These are phyloP conservation scores for Meredithiella fracta DNA, from an alignment of 2,329 filamentous ascomycete genomes.

Conservation along the genomic window DNA sequence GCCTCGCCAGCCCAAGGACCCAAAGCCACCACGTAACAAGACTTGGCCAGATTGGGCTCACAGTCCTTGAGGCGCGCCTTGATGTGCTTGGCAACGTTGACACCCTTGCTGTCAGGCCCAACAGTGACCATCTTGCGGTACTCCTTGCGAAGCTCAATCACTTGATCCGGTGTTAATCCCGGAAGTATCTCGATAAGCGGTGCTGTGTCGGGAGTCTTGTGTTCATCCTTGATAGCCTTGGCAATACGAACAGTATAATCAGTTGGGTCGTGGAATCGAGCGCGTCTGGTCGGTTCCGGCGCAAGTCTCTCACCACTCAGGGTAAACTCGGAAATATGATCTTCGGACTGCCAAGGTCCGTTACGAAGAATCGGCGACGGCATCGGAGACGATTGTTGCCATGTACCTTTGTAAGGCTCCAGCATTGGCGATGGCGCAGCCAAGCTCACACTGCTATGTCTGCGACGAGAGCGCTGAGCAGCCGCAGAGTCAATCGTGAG, in stretches of 20 bases:
- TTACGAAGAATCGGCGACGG: constrained; percentile 49
- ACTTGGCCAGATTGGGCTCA: constrained; percentile 67
- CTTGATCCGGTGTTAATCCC: constrained; percentile 67
- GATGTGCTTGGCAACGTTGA: constrained; percentile 76
- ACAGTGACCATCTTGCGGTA: constrained; percentile 86
- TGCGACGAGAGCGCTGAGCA: constrained; percentile 16
- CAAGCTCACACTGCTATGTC: constrained; percentile 19
- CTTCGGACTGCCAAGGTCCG: constrained; percentile 19
- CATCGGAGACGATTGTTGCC: constrained; percentile 90
- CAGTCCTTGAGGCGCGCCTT: constrained; percentile 59
- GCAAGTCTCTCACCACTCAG: constrained; percentile 19
- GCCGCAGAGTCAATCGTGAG: constrained; percentile 30
- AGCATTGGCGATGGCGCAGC: constrained; percentile 65
- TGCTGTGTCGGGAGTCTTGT: constrained; percentile 45
- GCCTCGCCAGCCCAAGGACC: constrained; percentile 86
- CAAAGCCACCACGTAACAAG: constrained; percentile 75
- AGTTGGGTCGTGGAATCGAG: constrained; percentile 70
- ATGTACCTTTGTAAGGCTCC: constrained; percentile 85
- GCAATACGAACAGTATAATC: constrained; percentile 64
- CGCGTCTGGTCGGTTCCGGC: constrained; percentile 29
- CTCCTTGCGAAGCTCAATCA: constrained; percentile 68
- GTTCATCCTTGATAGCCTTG: constrained; percentile 52
- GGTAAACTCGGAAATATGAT: constrained; percentile 26
- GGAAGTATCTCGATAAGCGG: constrained; percentile 73
- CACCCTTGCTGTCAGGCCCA: constrained; percentile 52